phyloP scores from a whole-genome alignment of 2,329 filamentous ascomycete species.

The Rhynchosporium graminicola region DNA sequence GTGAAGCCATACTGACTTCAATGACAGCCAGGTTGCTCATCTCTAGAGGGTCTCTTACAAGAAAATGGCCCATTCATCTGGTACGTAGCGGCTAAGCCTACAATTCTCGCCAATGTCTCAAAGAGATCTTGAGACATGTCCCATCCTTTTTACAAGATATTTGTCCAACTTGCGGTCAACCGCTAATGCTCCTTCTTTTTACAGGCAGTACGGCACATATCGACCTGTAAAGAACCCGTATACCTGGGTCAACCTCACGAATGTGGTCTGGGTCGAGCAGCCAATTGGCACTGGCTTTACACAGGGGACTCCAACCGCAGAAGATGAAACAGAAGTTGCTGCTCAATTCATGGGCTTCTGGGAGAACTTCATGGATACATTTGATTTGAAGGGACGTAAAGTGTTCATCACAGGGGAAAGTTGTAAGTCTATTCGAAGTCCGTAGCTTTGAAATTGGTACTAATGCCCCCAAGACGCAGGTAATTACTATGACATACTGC shows the following conservation, averaged over 20 bases:
- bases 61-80: constrained; percentile 76
- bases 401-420: constrained; percentile 66
- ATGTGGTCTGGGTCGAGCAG: constrained; percentile 39
- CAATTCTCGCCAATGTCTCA: no score
- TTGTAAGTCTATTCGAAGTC: constrained; percentile 5
- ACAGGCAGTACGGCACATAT: constrained; percentile 58
- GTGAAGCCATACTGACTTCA: constrained; percentile 14
- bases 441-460: no score
- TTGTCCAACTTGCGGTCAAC: no score
- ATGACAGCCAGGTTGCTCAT: constrained; percentile 56
- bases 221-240: constrained; percentile 39
- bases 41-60: constrained; percentile 68
- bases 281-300: constrained; percentile 39
- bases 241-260: constrained; percentile 38
- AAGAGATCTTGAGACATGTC: no score
- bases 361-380: constrained; percentile 74
- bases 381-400: constrained; percentile 65
- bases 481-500: no score
- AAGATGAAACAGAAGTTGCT: constrained; percentile 66
- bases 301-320: constrained; percentile 55
- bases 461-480: no score
- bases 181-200: no score
- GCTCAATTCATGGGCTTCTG: constrained; percentile 76
- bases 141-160: no score
- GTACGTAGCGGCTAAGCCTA: no score